Evolutionary conservation across 352 stramenopile species (phyloP).

Genomic region (Stephanocyclus meneghinianus): DNA sequence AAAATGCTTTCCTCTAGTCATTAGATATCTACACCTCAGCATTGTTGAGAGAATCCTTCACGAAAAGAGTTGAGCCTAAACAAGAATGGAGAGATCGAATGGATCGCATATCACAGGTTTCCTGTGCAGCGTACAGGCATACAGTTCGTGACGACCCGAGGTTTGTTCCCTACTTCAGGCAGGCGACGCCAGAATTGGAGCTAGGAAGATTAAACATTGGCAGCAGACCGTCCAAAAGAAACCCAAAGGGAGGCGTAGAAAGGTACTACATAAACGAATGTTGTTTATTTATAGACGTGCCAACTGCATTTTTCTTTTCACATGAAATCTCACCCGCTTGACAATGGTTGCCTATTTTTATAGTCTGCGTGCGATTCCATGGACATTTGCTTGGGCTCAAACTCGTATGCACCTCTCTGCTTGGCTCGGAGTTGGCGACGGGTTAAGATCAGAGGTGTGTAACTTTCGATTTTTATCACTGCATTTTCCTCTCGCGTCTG

Average conservation of each 20-base stretch:
- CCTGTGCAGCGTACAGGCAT: slow-evolving; percentile 82
- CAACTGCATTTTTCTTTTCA: too few relatives aligned
- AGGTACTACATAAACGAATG: slow-evolving; percentile 9
- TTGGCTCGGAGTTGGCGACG: slow-evolving; percentile 85
- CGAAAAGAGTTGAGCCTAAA: slow-evolving; percentile 56
- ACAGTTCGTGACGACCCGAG: slow-evolving; percentile 83
- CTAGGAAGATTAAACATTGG: slow-evolving; percentile 86
- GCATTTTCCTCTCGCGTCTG: background rate
- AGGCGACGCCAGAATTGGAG: slow-evolving; percentile 86
- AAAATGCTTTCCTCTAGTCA: slow-evolving; percentile 33
- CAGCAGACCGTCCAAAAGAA: slow-evolving; percentile 85
- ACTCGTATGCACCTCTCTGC: slow-evolving; percentile 85
- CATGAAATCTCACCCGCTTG: background rate
- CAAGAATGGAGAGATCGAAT: slow-evolving; percentile 82
- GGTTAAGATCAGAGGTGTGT: slow-evolving; percentile 62
- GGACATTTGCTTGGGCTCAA: slow-evolving; percentile 89
- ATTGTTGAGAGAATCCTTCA: slow-evolving; percentile 83
- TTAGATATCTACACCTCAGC: slow-evolving; percentile 88
- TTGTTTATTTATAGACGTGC: too few relatives aligned
- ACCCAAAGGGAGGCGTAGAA: slow-evolving; percentile 86
- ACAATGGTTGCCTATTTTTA: background rate
- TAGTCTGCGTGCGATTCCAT: slow-evolving; percentile 83
- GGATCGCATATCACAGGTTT: slow-evolving; percentile 75
- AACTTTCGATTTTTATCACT: background rate
- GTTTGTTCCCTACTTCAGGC: slow-evolving; percentile 88